These are phyloP conservation scores for Pseudonitzschia multistriata DNA, from an alignment of 108 stramenopile species.

Conservation along the genomic window DNA sequence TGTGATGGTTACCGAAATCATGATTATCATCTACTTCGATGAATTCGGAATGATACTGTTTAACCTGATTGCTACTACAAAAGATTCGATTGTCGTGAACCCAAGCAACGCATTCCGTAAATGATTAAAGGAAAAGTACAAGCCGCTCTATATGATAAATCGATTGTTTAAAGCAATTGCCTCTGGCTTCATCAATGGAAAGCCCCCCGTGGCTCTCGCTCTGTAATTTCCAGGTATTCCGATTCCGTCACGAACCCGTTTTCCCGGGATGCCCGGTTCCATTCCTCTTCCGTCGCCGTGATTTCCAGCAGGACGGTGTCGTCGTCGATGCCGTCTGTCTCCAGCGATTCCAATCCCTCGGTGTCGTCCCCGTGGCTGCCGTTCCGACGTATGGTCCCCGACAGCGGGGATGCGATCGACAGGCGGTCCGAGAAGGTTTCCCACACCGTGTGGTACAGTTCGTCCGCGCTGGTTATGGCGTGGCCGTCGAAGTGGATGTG, in stretches of 20 bases:
- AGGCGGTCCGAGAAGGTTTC: slow-evolving; percentile 31
- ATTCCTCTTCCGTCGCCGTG: slow-evolving; percentile 8
- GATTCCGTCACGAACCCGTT: neutral
- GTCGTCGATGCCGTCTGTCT: neutral
- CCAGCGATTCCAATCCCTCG: neutral
- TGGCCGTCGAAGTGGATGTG: slow-evolving; percentile 34
- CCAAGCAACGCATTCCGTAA: no score
- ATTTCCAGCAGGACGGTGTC: neutral
- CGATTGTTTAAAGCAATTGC: neutral
- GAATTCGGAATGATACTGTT: no score
- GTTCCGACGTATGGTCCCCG: neutral
- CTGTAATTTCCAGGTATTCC: neutral
- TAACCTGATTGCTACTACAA: no score
- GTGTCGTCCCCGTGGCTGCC: neutral
- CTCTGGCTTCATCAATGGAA: neutral
- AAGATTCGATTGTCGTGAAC: no score
- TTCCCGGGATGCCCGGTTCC: neutral
- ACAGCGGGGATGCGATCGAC: neutral
- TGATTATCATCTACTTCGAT: no score
- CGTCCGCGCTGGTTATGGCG: slow-evolving; percentile 31
- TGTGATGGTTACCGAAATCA: no score
- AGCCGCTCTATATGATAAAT: neutral
- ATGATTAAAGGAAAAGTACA: no score
- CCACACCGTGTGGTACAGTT: slow-evolving; percentile 41
- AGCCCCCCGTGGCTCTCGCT: neutral